phyloP scores from a whole-genome alignment of 768 basidiomycete species.

The Russula compacta region DNA sequence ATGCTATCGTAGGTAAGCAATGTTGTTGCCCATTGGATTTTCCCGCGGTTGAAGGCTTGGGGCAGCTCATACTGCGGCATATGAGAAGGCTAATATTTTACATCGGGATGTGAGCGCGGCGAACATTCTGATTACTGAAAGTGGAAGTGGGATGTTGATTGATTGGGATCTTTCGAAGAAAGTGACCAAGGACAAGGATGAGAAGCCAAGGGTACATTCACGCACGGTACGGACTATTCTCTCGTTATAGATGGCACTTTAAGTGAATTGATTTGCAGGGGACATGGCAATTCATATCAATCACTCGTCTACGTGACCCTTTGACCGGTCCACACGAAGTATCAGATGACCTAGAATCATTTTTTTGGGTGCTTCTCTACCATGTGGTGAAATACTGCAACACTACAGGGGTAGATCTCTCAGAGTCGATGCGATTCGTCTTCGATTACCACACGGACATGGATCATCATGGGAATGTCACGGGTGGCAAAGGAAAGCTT shows the following conservation, averaged over 20 bases:
- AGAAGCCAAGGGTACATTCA: not conserved
- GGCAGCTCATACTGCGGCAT: not conserved
- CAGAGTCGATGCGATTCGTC: not conserved
- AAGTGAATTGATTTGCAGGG: slow-evolving; percentile 1
- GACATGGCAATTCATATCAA: slow-evolving; percentile 19
- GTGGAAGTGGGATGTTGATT: not conserved
- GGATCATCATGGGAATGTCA: not conserved
- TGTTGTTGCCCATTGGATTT: not conserved
- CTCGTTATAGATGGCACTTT: not conserved
- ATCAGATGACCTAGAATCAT: slow-evolving; percentile 18
- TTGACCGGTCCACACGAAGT: not conserved
- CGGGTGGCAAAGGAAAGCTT: not conserved
- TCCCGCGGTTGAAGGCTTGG: not conserved
- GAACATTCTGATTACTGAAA: not conserved
- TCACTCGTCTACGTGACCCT: not conserved
- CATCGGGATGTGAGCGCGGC: slow-evolving; percentile 4
- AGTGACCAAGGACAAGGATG: not conserved
- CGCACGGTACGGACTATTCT: not conserved
- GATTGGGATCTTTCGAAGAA: slow-evolving; percentile 3
- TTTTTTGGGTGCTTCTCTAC: slow-evolving; percentile 16
- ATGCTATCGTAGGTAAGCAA: not conserved
- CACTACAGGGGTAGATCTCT: not conserved
- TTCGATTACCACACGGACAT: not conserved
- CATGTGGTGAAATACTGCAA: not conserved
- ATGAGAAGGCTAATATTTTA: not conserved